Evolutionary conservation across 805 yeast species (phyloP), one percentile per base, ranked within the genome.

Genomic region (Candida arabinofermentans): DNA sequence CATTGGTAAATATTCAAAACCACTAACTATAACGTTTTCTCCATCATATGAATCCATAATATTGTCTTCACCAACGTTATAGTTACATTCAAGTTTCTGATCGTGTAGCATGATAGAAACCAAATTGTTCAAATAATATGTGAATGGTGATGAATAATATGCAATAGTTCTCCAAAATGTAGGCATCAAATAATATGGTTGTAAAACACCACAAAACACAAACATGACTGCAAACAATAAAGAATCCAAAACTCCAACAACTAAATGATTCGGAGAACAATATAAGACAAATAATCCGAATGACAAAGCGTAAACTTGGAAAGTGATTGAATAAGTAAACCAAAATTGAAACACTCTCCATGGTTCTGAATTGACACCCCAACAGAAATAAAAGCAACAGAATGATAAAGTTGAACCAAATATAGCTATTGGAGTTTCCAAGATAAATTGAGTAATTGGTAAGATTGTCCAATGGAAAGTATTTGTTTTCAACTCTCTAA

Each of bases 351-450:
- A 72, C 27, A 67, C 60, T 42, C 64, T 63, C 16, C 24, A 31
- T 9, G 34, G 14, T n/a, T 31, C 34, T 3, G 8, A 19, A 21
- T 56, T 51, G 39, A 63, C 66, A 49, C 62, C 65, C 39, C 71
- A 67, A 24, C 80, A 75, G 67, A 74, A 75, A 54, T 71, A 75
- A 57, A 69, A 70, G 36, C 70, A 67, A 41, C 72, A 61, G 56
- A 62, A 74, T 10, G 37, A 75, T 14, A 81, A 34, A 1, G 84
- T 72, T 3, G 73, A 61, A 40, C 62, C 58, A 17, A 71, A 49
- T 14, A 72, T 49, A 40, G 74, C 74, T 61, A 75, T 79, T 2
- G 86, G 84, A 13, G 77, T 48, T 56, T 83, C 88, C 33, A 69
- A 65, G 17, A 76, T 36, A 39, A 69, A 42, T 49, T 31, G 34